phyloP scores from a whole-genome alignment of 2,329 filamentous ascomycete genomes.

The Pseudomassariella vexata region DNA sequence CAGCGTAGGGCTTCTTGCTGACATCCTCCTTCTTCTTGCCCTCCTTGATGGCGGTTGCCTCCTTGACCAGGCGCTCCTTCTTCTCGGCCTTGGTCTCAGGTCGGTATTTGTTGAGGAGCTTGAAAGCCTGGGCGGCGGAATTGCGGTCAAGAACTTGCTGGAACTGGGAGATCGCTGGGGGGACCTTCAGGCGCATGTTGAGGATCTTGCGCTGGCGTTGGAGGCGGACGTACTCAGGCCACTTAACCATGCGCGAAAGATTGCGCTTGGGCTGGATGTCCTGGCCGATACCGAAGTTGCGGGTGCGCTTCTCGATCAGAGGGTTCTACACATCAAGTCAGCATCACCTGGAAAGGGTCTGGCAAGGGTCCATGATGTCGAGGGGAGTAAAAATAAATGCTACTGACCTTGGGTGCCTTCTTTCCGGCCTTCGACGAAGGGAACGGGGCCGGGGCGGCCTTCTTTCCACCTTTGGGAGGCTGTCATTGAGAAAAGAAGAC shows the following conservation, averaged over 20 bases:
- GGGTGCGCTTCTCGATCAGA: conserved; percentile 94
- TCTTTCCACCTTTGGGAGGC: conserved; percentile 98
- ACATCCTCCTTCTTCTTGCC: conserved; percentile 99
- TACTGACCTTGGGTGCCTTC: conserved; percentile 93
- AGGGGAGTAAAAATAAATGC: conserved; percentile 8
- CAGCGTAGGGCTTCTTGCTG: conserved; percentile 98
- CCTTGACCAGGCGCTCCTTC: conserved; percentile 98
- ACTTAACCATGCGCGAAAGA: conserved; percentile 97
- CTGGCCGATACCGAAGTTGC: conserved; percentile 98
- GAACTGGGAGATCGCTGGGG: conserved; percentile 96
- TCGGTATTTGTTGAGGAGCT: conserved; percentile 99
- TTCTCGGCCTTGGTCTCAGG: conserved; percentile 99
- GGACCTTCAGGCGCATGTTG: conserved; percentile 97
- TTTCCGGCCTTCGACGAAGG: conserved; percentile 90
- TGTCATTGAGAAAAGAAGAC: conserved; percentile 99
- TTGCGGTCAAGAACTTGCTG: conserved; percentile 94
- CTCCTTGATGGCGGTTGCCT: conserved; percentile 95
- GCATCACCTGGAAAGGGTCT: conserved; percentile 8
- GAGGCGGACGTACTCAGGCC: conserved; percentile 98
- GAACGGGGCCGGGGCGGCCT: conserved; percentile 95
- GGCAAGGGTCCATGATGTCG: neutral
- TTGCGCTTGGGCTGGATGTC: conserved; percentile 97
- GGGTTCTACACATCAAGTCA: conserved; percentile 66
- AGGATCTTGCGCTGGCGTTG: conserved; percentile 94
- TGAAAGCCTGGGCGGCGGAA: conserved; percentile 94